Evolutionary conservation across 2,329 filamentous ascomycete genomes (phyloP).

Genomic region (Ceratocystis ficicola): DNA sequence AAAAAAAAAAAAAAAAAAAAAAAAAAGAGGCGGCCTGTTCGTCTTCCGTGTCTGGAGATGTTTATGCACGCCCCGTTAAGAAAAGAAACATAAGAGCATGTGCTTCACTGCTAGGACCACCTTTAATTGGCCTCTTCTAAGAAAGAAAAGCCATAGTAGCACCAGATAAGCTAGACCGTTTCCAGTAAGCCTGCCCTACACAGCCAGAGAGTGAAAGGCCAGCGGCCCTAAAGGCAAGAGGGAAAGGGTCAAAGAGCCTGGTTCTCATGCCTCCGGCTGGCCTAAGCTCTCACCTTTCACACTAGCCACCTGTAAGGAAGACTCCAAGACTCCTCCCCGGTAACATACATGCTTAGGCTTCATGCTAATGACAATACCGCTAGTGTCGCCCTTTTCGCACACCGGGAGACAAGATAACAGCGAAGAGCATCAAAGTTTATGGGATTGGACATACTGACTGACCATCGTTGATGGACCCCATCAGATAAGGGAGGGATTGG

Average conservation of each 20-base stretch:
- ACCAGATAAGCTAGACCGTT: not conserved
- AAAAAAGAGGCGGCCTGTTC: conserved; percentile 1
- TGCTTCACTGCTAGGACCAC: not conserved
- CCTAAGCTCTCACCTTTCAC: not conserved
- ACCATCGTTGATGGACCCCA: not conserved
- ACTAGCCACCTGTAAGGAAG: too few species aligned
- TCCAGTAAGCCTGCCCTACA: not conserved
- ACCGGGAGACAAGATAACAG: not conserved
- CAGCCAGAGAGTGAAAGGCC: not conserved
- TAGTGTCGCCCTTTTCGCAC: not conserved
- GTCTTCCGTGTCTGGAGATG: not conserved
- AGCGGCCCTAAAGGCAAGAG: not conserved
- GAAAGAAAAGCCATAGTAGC: not conserved
- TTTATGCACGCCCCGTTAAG: conserved; percentile 7
- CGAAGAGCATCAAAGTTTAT: not conserved
- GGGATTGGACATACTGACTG: not conserved
- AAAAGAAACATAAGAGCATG: not conserved
- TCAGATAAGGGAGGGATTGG: conserved; percentile 1
- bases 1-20: not conserved
- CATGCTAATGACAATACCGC: not conserved
- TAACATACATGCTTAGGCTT: too few species aligned
- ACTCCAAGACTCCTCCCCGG: too few species aligned
- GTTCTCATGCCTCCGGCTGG: not conserved
- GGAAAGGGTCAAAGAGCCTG: conserved; percentile 5
- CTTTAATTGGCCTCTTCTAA: not conserved